Conservation (phyloP, 495 filamentous ascomycete genomes). For the Melanomma pulvis-pyrius region DNA sequence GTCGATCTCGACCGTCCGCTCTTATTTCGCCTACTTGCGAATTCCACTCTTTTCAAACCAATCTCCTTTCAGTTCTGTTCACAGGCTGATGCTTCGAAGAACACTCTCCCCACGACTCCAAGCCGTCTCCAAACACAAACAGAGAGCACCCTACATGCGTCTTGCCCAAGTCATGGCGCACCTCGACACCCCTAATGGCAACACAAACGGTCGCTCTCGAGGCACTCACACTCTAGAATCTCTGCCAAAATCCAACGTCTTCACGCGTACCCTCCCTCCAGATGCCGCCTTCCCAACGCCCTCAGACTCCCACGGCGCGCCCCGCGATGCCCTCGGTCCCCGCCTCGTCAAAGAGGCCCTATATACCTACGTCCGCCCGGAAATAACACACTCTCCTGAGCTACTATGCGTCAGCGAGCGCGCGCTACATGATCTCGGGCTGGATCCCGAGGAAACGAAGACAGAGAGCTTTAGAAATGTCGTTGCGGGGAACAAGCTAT, state of each 20-base stretch:
- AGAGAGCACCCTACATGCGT: constrained; percentile 38
- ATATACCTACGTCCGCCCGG: constrained; percentile 89
- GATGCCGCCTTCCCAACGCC: neutral
- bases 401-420: constrained; percentile 75
- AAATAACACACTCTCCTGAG: constrained; percentile 67
- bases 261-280: constrained; percentile 73
- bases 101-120: constrained; percentile 30
- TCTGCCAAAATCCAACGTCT: constrained; percentile 82
- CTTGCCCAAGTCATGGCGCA: constrained; percentile 60
- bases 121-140: neutral
- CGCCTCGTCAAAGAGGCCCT: constrained; percentile 82
- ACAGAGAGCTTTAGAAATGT: constrained; percentile 74
- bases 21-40: neutral
- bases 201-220: constrained; percentile 39
- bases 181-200: constrained; percentile 40
- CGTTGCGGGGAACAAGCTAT: constrained; percentile 77
- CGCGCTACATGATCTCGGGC: constrained; percentile 77
- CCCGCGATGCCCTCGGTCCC: constrained; percentile 73
- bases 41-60: neutral
- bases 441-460: constrained; percentile 65
- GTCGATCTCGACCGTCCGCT: neutral
- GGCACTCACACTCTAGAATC: constrained; percentile 57
- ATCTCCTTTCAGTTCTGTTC: constrained; percentile 4
- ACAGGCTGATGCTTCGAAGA: constrained; percentile 48
- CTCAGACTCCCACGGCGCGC: constrained; percentile 61